Conservation (phyloP, 2,329 filamentous ascomycete species). For the Colletotrichum zoysiae region DNA sequence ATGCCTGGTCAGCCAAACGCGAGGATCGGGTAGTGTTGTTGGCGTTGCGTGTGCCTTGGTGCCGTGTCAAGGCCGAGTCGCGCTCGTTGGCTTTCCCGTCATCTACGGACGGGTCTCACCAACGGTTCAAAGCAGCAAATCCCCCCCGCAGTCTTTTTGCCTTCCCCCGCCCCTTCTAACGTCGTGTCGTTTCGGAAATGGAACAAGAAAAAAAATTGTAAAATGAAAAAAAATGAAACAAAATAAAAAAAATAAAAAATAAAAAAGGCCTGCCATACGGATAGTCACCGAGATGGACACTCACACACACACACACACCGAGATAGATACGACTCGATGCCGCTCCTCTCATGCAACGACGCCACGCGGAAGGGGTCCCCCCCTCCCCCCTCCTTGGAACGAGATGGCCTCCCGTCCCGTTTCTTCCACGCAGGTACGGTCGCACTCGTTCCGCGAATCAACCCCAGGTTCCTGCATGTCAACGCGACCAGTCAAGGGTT, state of each 20-base stretch:
- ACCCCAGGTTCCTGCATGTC: slow-evolving; percentile 28
- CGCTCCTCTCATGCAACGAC: not conserved
- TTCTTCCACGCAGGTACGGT: slow-evolving; percentile 23
- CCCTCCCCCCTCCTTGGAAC: not conserved
- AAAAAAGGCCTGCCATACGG: not conserved
- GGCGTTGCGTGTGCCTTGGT: slow-evolving; percentile 29
- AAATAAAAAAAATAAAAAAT: too few species aligned
- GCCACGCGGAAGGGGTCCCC: not conserved
- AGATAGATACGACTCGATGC: not conserved
- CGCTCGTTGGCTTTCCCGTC: slow-evolving; percentile 12
- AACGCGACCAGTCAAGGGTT: slow-evolving; percentile 25
- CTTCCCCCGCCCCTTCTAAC: not conserved
- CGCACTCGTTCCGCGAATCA: slow-evolving; percentile 8
- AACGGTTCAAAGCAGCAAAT: not conserved
- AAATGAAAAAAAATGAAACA: too few species aligned
- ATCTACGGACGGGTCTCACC: slow-evolving; percentile 1
- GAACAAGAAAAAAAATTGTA: too few species aligned
- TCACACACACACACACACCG: not conserved
- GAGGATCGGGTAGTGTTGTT: slow-evolving; percentile 5
- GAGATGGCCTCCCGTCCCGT: slow-evolving; percentile 16
- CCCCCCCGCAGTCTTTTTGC: not conserved
- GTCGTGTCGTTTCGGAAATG: not conserved
- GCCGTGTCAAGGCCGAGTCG: slow-evolving; percentile 28
- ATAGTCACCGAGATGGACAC: slow-evolving; percentile 4
- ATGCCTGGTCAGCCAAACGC: not conserved